Evolutionary conservation across 2,329 filamentous ascomycete species (phyloP).

Genomic region (Tolypocladium pustulatum): DNA sequence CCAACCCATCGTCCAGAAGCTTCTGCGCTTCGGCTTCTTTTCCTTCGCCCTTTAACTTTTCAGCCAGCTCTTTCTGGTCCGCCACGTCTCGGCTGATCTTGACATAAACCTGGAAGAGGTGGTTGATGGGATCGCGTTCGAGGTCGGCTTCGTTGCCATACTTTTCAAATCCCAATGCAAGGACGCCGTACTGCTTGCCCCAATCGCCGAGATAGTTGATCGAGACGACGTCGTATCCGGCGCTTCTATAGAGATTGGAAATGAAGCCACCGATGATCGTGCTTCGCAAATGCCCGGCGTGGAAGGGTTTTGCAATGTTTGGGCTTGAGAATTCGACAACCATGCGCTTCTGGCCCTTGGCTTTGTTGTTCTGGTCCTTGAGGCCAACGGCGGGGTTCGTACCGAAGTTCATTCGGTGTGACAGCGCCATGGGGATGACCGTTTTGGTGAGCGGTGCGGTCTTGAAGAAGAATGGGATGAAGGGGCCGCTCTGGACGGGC

Average conservation of each 20-base stretch:
- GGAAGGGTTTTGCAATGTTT: slow-evolving; percentile 65
- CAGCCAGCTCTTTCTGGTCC: slow-evolving; percentile 49
- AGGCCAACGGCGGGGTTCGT: slow-evolving; percentile 3
- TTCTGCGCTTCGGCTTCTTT: slow-evolving; percentile 25
- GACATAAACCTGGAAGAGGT: slow-evolving; percentile 59
- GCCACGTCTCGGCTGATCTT: slow-evolving; percentile 52
- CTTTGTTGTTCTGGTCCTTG: slow-evolving; percentile 2
- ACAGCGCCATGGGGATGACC: slow-evolving; percentile 5
- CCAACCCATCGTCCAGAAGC: slow-evolving; percentile 27
- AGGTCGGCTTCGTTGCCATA: slow-evolving; percentile 57
- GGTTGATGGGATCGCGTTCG: slow-evolving; percentile 53
- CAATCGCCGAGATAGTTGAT: slow-evolving; percentile 69
- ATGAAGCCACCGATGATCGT: slow-evolving; percentile 62
- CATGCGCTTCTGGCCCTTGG: slow-evolving; percentile 15
- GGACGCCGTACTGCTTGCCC: slow-evolving; percentile 57
- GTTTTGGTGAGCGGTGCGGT: slow-evolving; percentile 2
- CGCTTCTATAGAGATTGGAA: slow-evolving; percentile 51
- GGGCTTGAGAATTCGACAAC: slow-evolving; percentile 67
- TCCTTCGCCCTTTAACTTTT: slow-evolving; percentile 30
- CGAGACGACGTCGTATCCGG: slow-evolving; percentile 57
- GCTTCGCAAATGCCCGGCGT: slow-evolving; percentile 57
- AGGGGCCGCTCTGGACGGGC: slow-evolving; percentile 3
- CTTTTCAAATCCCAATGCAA: slow-evolving; percentile 54
- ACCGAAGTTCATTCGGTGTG: slow-evolving; percentile 3
- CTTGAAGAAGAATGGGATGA: slow-evolving; percentile 6